phyloP scores from a whole-genome alignment of 371 early-diverging fungal species.

The Globomyces sp. region DNA sequence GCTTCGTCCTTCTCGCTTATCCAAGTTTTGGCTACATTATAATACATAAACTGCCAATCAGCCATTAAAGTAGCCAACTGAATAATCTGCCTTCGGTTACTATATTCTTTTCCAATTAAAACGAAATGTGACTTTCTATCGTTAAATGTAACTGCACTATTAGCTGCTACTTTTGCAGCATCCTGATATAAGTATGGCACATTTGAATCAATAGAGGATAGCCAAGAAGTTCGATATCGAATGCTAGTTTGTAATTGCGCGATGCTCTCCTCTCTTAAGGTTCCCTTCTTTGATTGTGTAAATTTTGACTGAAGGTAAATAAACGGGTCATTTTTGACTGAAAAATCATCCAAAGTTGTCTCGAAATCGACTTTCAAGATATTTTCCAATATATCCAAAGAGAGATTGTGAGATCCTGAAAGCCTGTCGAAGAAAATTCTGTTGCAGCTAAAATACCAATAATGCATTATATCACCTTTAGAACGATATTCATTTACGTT shows the following conservation, averaged over 20 bases:
- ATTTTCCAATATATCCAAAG: too few relatives aligned
- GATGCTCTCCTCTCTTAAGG: background rate
- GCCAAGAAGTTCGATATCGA: conserved; percentile 12
- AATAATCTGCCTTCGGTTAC: background rate
- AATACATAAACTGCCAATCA: conserved; percentile 5
- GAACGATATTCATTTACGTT: too few relatives aligned
- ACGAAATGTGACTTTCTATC: conserved; percentile 10
- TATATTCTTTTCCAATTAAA: background rate
- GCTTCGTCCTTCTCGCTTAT: conserved; percentile 3
- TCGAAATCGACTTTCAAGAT: too few relatives aligned
- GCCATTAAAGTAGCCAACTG: background rate
- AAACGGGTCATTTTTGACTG: too few relatives aligned
- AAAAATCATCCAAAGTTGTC: too few relatives aligned
- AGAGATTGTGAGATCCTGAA: too few relatives aligned
- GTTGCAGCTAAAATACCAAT: too few relatives aligned
- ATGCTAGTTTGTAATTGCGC: background rate
- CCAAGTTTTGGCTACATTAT: background rate
- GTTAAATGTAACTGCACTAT: background rate
- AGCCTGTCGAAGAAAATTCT: too few relatives aligned
- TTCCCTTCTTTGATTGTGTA: background rate
- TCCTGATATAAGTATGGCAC: background rate
- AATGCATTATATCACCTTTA: too few relatives aligned
- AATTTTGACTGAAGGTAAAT: too few relatives aligned
- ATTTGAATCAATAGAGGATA: background rate
- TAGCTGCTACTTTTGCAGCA: background rate